These are phyloP conservation scores for Fusarium praegraminearum DNA, from an alignment of 2,329 filamentous ascomycete species.

Conservation along the genomic window DNA sequence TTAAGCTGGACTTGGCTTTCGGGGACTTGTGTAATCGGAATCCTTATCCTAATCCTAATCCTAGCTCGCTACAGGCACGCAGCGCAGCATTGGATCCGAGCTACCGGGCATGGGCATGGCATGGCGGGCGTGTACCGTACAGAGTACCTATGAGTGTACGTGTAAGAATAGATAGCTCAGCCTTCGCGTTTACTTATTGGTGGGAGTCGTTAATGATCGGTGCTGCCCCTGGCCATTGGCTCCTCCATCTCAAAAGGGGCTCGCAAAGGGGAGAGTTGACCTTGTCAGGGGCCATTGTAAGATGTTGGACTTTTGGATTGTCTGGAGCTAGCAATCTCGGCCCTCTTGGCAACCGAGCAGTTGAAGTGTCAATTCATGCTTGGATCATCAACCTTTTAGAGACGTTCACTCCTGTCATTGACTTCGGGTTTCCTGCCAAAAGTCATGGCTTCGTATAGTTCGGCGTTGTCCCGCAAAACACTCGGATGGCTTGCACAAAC, in stretches of 20 bases:
- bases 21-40: constrained; percentile 32
- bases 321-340: constrained; percentile 44
- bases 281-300: constrained; percentile 20
- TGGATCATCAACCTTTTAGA: constrained; percentile 10
- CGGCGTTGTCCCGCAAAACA: not conserved
- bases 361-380: constrained; percentile 9
- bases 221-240: constrained; percentile 28
- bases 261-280: constrained; percentile 26
- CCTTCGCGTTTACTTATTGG: constrained; percentile 40
- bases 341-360: constrained; percentile 28
- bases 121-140: constrained; percentile 28
- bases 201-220: constrained; percentile 32
- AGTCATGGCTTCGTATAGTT: not conserved
- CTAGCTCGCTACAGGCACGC: constrained; percentile 29
- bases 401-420: not conserved
- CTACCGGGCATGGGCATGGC: constrained; percentile 37
- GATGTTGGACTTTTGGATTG: constrained; percentile 39
- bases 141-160: not conserved
- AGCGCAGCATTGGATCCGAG: constrained; percentile 38
- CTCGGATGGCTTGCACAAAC: not conserved
- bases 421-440: not conserved
- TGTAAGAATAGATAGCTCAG: constrained; percentile 33
- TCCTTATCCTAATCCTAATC: constrained; percentile 27
- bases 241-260: constrained; percentile 25
- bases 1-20: constrained; percentile 34